Evolutionary conservation across 2,329 filamentous ascomycete genomes (phyloP), one percentile per base, ranked within the genome.

Genomic region (Botryotinia convoluta): DNA sequence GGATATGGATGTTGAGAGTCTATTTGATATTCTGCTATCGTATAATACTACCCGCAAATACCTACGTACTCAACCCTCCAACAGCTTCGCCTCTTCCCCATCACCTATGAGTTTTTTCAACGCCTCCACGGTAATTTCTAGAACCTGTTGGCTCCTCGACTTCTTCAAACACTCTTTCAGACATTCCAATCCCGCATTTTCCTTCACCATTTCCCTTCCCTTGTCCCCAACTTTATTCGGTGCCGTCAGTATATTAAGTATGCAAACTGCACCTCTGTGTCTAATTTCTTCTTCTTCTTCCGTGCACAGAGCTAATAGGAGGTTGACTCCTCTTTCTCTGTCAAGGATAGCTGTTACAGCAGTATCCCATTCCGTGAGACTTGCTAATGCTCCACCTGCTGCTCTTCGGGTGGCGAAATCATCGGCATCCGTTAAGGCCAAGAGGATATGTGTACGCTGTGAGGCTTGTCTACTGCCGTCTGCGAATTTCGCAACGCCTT

Each of bases 401-500:
- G 94, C 96, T 65, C 91, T 90, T 44, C 95, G 86, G 0, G 94
- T 97, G 0, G 89, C 90, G 10, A 88, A 82, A 77, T 98, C 94
- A 69, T 97, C 92, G 1, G 93, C 91, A 79, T 98, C 95, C 0
- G 94, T 91, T 51, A 99, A 88, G 0, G 95, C 96, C 20, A 98
- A 87, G 0, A 99, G 85, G 57, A 98, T 90, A 79, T 97, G 92
- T 60, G 98, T 83, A 0, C 95, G 87, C 71, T 93, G 90, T 39
- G 87, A 88, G 0, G 94, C 92, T 74, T 91, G 88, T 39, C 87
- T 86, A 5, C 87, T 89, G 18, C 86, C 87, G 73, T 92, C 91
- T 0, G 90, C 91, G 77, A 93, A 95, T 42, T 92, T 86, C 1
- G 87, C 86, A 4, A 93, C 86, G 29, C 91, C 91, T 51, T 90